Base-by-base conservation (phyloP, 257 asterid species). In the Knoxia roxburghii region DNA sequence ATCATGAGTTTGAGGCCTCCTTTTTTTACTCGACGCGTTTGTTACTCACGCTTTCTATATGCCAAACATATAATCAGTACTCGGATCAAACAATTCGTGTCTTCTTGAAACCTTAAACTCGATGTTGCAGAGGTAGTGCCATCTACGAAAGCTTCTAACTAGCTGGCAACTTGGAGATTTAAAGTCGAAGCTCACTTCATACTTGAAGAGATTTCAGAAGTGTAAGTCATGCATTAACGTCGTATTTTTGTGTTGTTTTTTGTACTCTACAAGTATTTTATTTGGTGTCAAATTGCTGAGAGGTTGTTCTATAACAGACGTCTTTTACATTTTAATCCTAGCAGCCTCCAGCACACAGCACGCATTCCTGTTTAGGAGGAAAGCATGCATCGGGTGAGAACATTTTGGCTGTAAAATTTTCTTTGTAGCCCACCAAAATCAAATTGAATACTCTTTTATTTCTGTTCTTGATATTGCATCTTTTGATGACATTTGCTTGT, bases 1-100 rank as follows among this genome's bases (percentile, higher is more conserved):
- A 39, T 39, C 65, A 61, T 39, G 65, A 61, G 2, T 37, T 39
- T 61, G 50, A 61, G 41, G 45, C 65, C 65, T 61, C 65, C 65
- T 61, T 39, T 61, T 37, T 12, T 37, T 13, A 37, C 49, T 61
- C 48, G 12, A 5, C 49, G 65, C 50, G 65, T 37, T 61, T 39
- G 51, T 39, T 61, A 6, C 33, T 61, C 65, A 61, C 33, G 13
- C 50, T 3, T 39, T 39, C 33, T 21, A 21, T 61, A 50, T 50
- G 21, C 29, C 64, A 17, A 32, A 37, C 9, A 37, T 37, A 9
- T 3, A 32, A 2, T 7, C 20, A 20, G 46, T 1, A 37, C n/a
- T n/a, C n/a, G 49, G 2, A 17, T 57, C 8, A 15, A 15, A 57
- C 13, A 17, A 4, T 57, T 57, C 24, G 24, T 29, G 21, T 32